Percentiles rank a stretch among this genome's conserved stretches.
Conservation (phyloP, 768 basidiomycete species). For the Tulasnella sp. region DNA sequence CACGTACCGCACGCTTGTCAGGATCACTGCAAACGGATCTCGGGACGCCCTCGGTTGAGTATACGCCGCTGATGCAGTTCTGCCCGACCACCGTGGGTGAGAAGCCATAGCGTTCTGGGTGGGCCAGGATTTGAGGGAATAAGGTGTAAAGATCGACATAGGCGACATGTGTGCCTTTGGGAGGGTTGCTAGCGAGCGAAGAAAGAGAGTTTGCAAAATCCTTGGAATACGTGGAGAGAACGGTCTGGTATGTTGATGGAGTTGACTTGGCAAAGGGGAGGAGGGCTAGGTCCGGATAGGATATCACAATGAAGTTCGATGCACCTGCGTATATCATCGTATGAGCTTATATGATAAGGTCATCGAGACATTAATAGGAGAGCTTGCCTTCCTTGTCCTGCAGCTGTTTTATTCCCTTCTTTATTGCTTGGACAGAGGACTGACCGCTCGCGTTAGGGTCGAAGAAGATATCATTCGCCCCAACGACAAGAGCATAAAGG, state of each 20-base stretch:
- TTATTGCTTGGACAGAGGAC: not conserved
- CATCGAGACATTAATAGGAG: not conserved
- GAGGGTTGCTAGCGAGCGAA: not conserved
- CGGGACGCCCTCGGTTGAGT: not conserved
- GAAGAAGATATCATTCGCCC: constrained; percentile 3
- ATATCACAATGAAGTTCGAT: not conserved
- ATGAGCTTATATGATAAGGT: not conserved
- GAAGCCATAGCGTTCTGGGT: not conserved
- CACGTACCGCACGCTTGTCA: not conserved
- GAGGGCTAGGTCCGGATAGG: not conserved
- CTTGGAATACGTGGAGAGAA: not conserved
- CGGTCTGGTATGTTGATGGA: not conserved
- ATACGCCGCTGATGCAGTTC: not conserved
- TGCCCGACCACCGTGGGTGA: not conserved
- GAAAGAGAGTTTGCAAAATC: not conserved
- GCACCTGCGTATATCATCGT: not conserved
- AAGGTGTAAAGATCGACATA: not conserved
- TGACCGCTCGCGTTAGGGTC: not conserved
- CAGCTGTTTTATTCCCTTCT: not conserved
- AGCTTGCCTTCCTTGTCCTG: not conserved
- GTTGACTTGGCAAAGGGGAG: not conserved
- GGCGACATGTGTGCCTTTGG: not conserved
- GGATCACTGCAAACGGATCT: not conserved
- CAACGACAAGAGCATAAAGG: not conserved
- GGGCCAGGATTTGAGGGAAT: not conserved